Base-by-base conservation (phyloP, 2,329 filamentous ascomycete genomes). In the Fusarium avenaceum region DNA sequence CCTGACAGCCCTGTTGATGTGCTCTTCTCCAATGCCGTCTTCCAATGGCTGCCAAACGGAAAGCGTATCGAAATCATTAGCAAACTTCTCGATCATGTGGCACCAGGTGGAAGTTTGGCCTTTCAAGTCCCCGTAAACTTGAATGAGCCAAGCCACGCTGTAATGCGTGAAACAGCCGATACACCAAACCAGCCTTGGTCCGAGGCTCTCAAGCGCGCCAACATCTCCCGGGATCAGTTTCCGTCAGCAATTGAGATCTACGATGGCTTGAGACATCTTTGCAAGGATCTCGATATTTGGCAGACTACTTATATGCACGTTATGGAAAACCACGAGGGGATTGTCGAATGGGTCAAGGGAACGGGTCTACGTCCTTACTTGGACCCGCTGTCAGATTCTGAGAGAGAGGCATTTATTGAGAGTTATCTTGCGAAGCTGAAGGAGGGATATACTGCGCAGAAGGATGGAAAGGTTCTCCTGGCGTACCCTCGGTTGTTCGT, bases 261-360 rank as follows among this genome's bases (percentile, higher is more conserved):
- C 72, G 77, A 88, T 57, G 78, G 78, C 1, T 72, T 89, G 4
- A 77, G 75, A 0, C 81, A 81, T 19, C 53, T 82, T 3, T 82
- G 80, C 53, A 67, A 74, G 0, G 69, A 66, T 3, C 78, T 89
- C 4, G 78, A 87, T 64, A 73, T 89, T 2, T 89, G 86, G 84
- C 80, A 84, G 43, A 86, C 85, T 2, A 73, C 76, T 40, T 89
- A 89, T 64, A 76, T 83, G 26, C 87, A 89, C 72, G 74, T 82
- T 1, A 72, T 89, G 57, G 77, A 80, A 4, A 80, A 78, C 22
- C 84, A 84, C 20, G 64, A 75, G 14, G 83, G 79, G 2, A 84
- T 89, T 42, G 83, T 89, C 7, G 86, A 88, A 73, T 89, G 87
- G 87, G 83, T 89, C 4, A 84, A 83, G 65, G 84, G 85, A 0